Conservation (phyloP, 179 eudicot genomes). For the Gypsophila paniculata region DNA sequence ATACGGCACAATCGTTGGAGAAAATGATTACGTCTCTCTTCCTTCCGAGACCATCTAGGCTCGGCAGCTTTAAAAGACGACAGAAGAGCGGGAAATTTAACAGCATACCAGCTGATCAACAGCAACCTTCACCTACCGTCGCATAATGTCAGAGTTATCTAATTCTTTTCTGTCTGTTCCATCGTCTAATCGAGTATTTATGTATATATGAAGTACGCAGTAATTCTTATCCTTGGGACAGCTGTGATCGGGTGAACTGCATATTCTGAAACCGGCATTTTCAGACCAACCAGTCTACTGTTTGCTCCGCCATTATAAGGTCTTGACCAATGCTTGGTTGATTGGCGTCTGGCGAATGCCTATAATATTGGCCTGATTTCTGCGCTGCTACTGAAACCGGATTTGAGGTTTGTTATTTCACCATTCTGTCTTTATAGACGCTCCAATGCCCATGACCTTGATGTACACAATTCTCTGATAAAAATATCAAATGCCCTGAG, state of each 20-base stretch:
- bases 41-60: constrained; percentile 54
- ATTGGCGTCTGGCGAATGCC: background rate
- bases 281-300: background rate
- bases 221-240: constrained; percentile 15
- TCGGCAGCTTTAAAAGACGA: constrained; percentile 64
- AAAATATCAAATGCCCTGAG: constrained; percentile 15
- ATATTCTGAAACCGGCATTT: constrained; percentile 1
- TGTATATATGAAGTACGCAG: too few species aligned
- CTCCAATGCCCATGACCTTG: constrained; percentile 1
- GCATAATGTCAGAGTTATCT: constrained; percentile 22
- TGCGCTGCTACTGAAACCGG: constrained; percentile 5
- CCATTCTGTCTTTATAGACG: background rate
- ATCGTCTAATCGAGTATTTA: constrained; percentile 15
- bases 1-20: constrained; percentile 80
- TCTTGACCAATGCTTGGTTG: background rate
- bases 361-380: background rate
- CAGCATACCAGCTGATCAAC: constrained; percentile 48
- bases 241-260: background rate
- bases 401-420: constrained; percentile 15
- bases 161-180: background rate
- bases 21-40: constrained; percentile 64
- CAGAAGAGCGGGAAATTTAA: constrained; percentile 73
- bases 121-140: constrained; percentile 42
- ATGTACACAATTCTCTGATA: constrained; percentile 21
- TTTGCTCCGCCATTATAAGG: background rate